Evolutionary conservation across 2,329 filamentous ascomycete species (phyloP), one percentile per base, ranked within the genome.

Genomic region (Grosmannia penicillata): DNA sequence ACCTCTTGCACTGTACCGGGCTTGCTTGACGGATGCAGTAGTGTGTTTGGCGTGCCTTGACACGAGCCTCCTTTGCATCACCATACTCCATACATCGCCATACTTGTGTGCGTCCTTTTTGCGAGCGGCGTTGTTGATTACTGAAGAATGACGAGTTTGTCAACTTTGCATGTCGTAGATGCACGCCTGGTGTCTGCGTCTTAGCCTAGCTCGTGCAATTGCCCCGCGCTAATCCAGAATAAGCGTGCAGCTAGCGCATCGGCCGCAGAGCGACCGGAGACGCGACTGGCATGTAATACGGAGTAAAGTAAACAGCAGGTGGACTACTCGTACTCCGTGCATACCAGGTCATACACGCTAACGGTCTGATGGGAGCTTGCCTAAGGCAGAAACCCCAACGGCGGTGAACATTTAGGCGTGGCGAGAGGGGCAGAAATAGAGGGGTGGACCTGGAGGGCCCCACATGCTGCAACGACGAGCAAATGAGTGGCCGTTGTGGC

Each of bases 311-410:
- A n/a, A n/a, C n/a, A n/a, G n/a, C n/a, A n/a, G n/a, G n/a, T n/a
- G n/a, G n/a, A n/a, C n/a, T n/a, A n/a, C n/a, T n/a, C n/a, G n/a
- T n/a, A n/a, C n/a, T n/a, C n/a, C n/a, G n/a, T n/a, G n/a, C n/a
- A n/a, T n/a, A n/a, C n/a, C n/a, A n/a, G n/a, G n/a, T n/a, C n/a
- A 30, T 31, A 40, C 36, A 30, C 42, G 44, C 44, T 46, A 46
- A 33, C 37, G 35, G 30, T 26, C 41, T 35, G 15, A 33, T 37
- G 28, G 27, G 26, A 28, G 27, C 31, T n/a, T 47, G 43, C 41
- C 45, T 45, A 31, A 47, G 45, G 41, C 43, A 36, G 7, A 5
- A 21, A 4, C 2, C 15, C 25, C 22, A n/a, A n/a, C 22, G 24
- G 26, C 33, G 28, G 31, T 37, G 34, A 37, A 10, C 18, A 10